A percentile compares a stretch with the other conserved stretches of the same genome.
Conservation (phyloP, 2,329 filamentous ascomycete species). For the Ophiocordyceps camponoti-leonardi region DNA sequence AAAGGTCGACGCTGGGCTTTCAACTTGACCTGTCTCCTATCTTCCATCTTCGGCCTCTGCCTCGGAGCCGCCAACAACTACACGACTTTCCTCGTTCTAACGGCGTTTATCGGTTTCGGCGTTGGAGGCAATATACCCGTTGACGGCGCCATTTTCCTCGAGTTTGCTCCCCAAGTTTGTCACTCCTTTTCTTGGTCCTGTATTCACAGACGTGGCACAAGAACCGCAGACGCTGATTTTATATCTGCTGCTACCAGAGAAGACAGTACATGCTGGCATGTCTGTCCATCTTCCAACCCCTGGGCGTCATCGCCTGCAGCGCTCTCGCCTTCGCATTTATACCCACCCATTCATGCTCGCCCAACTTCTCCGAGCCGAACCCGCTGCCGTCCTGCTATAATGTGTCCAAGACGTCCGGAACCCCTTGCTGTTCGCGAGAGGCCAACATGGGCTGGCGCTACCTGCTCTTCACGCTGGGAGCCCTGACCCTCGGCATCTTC, state of each 20-base stretch:
- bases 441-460: slow-evolving; percentile 35
- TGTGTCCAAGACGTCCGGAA: slow-evolving; percentile 5
- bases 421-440: slow-evolving; percentile 17
- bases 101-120: slow-evolving; percentile 35
- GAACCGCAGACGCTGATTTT: background rate
- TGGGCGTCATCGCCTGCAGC: slow-evolving; percentile 33
- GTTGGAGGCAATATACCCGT: slow-evolving; percentile 37
- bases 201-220: background rate
- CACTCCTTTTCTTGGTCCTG: fast-evolving
- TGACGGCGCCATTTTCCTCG: slow-evolving; percentile 36
- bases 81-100: slow-evolving; percentile 31
- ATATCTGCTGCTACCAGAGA: slow-evolving; percentile 9
- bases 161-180: slow-evolving; percentile 30
- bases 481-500: slow-evolving; percentile 23
- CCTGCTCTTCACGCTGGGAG: slow-evolving; percentile 25
- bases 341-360: slow-evolving; percentile 29
- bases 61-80: slow-evolving; percentile 32
- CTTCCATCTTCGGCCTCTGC: slow-evolving; percentile 33
- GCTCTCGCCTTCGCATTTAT: slow-evolving; percentile 36
- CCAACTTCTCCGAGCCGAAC: slow-evolving; percentile 7
- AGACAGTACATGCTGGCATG: slow-evolving; percentile 32
- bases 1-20: slow-evolving; percentile 37
- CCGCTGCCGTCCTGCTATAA: slow-evolving; percentile 26
- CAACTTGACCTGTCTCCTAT: slow-evolving; percentile 38
- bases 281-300: slow-evolving; percentile 36